phyloP scores from a whole-genome alignment of 2,329 filamentous ascomycete genomes.

The Sporothrix globosa region DNA sequence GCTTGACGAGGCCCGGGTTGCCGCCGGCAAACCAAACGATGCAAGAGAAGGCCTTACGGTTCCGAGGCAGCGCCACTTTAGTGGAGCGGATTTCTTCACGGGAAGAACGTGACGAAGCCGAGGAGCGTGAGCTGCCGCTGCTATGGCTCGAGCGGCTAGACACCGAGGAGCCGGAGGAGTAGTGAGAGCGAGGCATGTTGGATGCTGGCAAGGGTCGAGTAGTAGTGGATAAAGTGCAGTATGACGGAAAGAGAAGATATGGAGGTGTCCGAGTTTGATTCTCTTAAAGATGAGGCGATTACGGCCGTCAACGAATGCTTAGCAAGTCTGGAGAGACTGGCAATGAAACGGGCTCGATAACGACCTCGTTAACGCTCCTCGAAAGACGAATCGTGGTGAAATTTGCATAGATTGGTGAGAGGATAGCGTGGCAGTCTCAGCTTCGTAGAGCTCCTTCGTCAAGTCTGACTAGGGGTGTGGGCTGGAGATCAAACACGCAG shows the following conservation, averaged over 20 bases:
- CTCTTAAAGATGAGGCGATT: neutral
- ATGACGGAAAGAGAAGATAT: neutral
- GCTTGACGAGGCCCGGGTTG: conserved; percentile 25
- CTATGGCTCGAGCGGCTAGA: conserved; percentile 10
- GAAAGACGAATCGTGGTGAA: neutral
- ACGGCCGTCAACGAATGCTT: neutral
- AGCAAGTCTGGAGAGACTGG: neutral
- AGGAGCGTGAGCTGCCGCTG: conserved; percentile 17
- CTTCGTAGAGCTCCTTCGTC: neutral
- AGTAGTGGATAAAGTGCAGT: neutral
- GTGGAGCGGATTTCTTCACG: neutral
- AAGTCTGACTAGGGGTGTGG: neutral
- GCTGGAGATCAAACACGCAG: conserved; percentile 2
- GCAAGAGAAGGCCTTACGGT: conserved; percentile 18
- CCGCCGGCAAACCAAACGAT: conserved; percentile 32
- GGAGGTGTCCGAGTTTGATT: neutral
- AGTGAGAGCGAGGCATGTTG: conserved; percentile 4
- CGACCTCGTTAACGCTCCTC: neutral
- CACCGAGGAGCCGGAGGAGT: conserved; percentile 21
- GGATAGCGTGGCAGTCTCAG: neutral
- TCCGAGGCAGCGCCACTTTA: conserved; percentile 21
- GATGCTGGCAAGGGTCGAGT: neutral
- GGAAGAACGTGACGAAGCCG: conserved; percentile 9
- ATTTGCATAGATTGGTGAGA: neutral
- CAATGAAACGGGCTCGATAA: too few relatives aligned